Evolutionary conservation across 345 rosid species (phyloP).

Genomic region (Carallia pectinifolia): DNA sequence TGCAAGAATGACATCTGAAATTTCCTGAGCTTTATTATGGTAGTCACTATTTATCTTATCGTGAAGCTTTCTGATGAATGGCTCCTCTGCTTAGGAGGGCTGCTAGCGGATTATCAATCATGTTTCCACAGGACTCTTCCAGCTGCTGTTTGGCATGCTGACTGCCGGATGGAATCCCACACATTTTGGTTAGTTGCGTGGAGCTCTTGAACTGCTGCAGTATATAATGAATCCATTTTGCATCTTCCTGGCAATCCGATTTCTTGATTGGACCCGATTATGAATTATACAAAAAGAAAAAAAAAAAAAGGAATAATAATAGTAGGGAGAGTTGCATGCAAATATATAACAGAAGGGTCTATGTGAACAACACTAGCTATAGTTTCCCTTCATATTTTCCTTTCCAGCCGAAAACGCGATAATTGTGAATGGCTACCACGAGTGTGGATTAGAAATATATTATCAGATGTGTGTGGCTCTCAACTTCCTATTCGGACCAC

Average conservation of each 20-base stretch:
- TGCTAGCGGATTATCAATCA: conserved; percentile 73
- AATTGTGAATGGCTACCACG: conserved; percentile 28
- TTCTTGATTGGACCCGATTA: conserved; percentile 43
- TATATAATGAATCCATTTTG: conserved; percentile 37
- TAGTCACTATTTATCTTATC: conserved; percentile 72
- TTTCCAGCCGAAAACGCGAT: conserved; percentile 22
- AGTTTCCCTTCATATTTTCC: conserved; percentile 26
- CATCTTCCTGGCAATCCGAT: conserved; percentile 36
- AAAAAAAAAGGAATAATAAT: background rate
- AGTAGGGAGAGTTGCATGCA: conserved; percentile 29
- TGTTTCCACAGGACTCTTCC: conserved; percentile 95
- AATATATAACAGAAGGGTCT: conserved; percentile 17
- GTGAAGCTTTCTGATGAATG: conserved; percentile 61
- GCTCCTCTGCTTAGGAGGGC: conserved; percentile 77
- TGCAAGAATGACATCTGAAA: conserved; percentile 79
- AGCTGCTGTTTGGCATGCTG: conserved; percentile 92
- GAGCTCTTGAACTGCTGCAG: conserved; percentile 48
- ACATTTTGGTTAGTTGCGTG: conserved; percentile 58
- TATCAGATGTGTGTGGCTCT: conserved; percentile 29
- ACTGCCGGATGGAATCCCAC: conserved; percentile 63
- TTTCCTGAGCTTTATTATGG: conserved; percentile 68
- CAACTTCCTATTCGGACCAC: conserved; percentile 5
- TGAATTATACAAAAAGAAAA: background rate
- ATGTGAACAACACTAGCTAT: conserved; percentile 7
- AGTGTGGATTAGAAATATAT: conserved; percentile 5